Conservation (phyloP, 495 filamentous ascomycete genomes). For the Podospora pseudoanserina region DNA sequence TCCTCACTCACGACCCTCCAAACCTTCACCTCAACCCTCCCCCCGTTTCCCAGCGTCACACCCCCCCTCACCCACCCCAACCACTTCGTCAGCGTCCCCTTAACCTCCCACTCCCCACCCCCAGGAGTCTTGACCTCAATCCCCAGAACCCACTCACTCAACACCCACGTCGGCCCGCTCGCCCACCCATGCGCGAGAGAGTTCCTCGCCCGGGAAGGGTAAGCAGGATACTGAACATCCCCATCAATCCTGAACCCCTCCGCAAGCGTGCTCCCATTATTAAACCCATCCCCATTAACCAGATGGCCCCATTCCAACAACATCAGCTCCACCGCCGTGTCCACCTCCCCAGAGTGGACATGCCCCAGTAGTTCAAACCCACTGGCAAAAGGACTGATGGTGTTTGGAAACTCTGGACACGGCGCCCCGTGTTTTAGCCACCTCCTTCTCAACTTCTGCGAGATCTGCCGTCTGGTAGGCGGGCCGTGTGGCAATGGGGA, state of each 20-base stretch:
- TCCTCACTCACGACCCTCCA: slow-evolving; percentile 20
- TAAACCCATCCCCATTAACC: slow-evolving; percentile 58
- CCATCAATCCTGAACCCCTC: slow-evolving; percentile 58
- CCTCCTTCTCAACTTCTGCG: slow-evolving; percentile 44
- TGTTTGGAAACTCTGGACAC: slow-evolving; percentile 54
- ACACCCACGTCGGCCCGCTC: slow-evolving; percentile 53
- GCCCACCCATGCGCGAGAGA: slow-evolving; percentile 62
- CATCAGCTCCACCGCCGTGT: slow-evolving; percentile 55
- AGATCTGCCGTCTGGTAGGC: slow-evolving; percentile 31
- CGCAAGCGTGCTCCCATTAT: slow-evolving; percentile 53
- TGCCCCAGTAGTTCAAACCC: slow-evolving; percentile 61
- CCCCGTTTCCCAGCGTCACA: slow-evolving; percentile 49
- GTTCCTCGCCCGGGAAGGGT: slow-evolving; percentile 49
- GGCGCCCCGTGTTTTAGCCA: slow-evolving; percentile 60
- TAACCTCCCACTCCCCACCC: slow-evolving; percentile 50
- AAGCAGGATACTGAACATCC: slow-evolving; percentile 55
- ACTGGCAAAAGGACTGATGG: slow-evolving; percentile 59
- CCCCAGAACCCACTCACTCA: slow-evolving; percentile 54
- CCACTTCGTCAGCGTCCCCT: slow-evolving; percentile 49
- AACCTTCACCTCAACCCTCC: slow-evolving; percentile 46
- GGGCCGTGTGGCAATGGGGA: slow-evolving; percentile 4
- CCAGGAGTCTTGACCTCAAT: slow-evolving; percentile 47
- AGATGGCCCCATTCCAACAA: slow-evolving; percentile 59
- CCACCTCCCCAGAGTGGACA: slow-evolving; percentile 42
- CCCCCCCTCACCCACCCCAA: slow-evolving; percentile 52